Conservation (phyloP, 495 filamentous ascomycete genomes). For the Talaromyces liani region DNA sequence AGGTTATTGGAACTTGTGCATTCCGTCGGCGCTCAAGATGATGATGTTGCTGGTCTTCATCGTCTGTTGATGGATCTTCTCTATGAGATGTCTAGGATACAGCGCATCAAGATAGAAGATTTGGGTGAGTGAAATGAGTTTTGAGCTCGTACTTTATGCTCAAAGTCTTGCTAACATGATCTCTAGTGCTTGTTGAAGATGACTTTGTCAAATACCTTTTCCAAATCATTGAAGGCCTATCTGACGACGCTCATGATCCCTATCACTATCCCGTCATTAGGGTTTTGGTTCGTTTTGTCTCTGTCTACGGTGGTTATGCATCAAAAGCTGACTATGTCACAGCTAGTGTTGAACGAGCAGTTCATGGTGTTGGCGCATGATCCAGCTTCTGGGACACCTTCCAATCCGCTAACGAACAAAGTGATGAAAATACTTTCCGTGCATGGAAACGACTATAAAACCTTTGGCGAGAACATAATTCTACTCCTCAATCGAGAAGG, state of each 20-base stretch:
- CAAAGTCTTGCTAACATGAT: neutral
- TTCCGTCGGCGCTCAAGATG: slow-evolving; percentile 50
- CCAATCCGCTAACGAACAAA: slow-evolving; percentile 70
- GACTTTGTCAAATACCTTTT: slow-evolving; percentile 79
- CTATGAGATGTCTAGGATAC: slow-evolving; percentile 96
- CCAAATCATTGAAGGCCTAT: slow-evolving; percentile 78
- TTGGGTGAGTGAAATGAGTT: slow-evolving; percentile 44
- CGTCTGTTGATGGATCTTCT: slow-evolving; percentile 77
- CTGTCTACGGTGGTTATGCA: neutral
- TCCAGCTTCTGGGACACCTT: slow-evolving; percentile 31
- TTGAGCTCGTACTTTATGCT: neutral
- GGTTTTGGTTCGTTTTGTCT: slow-evolving; percentile 60
- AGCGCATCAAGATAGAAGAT: slow-evolving; percentile 70
- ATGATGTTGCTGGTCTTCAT: slow-evolving; percentile 64
- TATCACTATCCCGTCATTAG: slow-evolving; percentile 95
- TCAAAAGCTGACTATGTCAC: neutral
- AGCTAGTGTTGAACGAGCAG: slow-evolving; percentile 97
- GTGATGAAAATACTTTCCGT: slow-evolving; percentile 83
- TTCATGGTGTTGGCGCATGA: slow-evolving; percentile 77
- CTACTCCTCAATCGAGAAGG: slow-evolving; percentile 92
- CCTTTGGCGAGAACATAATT: slow-evolving; percentile 97
- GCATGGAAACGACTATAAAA: slow-evolving; percentile 74
- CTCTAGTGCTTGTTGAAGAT: slow-evolving; percentile 64
- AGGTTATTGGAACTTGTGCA: slow-evolving; percentile 78
- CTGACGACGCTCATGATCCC: slow-evolving; percentile 85